phyloP scores from a whole-genome alignment of 139 green algal species.

The Chlorella vulgaris region DNA sequence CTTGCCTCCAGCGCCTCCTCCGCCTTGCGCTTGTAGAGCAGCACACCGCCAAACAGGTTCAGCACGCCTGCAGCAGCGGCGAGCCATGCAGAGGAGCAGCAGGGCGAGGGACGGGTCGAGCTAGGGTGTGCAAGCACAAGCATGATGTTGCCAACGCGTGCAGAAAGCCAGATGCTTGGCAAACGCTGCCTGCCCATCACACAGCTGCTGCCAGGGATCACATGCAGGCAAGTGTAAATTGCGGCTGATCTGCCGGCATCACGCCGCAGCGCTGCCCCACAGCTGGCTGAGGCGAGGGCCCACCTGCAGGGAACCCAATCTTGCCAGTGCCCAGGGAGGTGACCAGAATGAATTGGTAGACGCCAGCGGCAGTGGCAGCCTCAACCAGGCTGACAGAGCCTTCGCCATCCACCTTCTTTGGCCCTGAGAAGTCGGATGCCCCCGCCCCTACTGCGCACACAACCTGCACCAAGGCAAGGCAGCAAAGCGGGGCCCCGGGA shows the following conservation, averaged over 20 bases:
- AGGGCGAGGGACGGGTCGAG: neutral
- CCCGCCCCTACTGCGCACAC: conserved; percentile 80
- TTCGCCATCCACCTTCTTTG: conserved; percentile 77
- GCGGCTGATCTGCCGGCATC: no score
- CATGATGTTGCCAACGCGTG: no score
- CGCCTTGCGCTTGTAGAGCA: conserved; percentile 85
- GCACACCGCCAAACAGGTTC: conserved; percentile 90
- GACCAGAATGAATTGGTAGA: conserved; percentile 89
- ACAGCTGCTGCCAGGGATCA: no score
- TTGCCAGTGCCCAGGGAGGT: conserved; percentile 89
- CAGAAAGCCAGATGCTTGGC: no score
- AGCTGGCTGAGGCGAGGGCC: neutral
- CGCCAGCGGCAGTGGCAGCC: conserved; percentile 53
- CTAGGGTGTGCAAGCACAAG: no score
- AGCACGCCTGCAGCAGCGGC: conserved; percentile 54
- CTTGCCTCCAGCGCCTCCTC: conserved; percentile 82
- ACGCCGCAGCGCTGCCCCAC: neutral
- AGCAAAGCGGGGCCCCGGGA: no score
- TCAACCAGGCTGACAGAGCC: conserved; percentile 77
- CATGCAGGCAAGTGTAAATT: no score
- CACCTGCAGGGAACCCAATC: conserved; percentile 72
- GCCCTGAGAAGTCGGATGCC: conserved; percentile 61
- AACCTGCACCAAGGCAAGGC: conserved; percentile 51
- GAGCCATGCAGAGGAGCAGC: neutral
- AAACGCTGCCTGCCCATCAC: no score